Percentiles rank a stretch among this genome's conserved stretches.
Evolutionary conservation across 345 rosid genomes (phyloP).

Genomic region (Lumnitzera littorea): DNA sequence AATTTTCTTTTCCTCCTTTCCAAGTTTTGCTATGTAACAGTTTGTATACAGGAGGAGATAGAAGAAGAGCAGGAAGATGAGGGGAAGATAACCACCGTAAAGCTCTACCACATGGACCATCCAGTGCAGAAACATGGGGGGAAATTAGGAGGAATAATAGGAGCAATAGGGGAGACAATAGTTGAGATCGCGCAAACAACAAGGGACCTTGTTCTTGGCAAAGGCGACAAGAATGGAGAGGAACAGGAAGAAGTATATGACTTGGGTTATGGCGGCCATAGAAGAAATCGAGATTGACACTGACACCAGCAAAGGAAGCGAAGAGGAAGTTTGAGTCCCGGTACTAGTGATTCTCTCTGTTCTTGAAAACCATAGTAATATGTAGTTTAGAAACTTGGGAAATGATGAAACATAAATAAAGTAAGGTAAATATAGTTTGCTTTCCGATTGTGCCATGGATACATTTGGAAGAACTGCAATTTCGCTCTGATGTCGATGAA

Average conservation of each 20-base stretch:
- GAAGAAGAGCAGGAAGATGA: neutral
- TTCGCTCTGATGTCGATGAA: no score
- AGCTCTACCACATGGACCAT: constrained; percentile 30
- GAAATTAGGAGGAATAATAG: constrained; percentile 34
- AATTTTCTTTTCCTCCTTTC: no score
- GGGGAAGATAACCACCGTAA: constrained; percentile 20
- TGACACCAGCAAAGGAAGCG: constrained; percentile 10
- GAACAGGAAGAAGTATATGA: neutral
- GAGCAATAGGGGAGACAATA: constrained; percentile 70
- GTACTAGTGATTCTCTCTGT: neutral
- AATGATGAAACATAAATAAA: no score
- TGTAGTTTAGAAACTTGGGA: no score
- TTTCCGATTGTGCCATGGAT: no score
- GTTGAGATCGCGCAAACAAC: constrained; percentile 58
- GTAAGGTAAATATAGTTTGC: no score
- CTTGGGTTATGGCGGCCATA: constrained; percentile 4
- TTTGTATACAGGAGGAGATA: no score
- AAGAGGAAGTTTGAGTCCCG: constrained; percentile 20
- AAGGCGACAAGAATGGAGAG: constrained; percentile 5
- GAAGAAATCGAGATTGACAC: constrained; percentile 10
- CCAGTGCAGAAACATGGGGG: constrained; percentile 38
- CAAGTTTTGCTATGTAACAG: no score
- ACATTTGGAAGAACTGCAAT: no score
- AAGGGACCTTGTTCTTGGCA: constrained; percentile 42
- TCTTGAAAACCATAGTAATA: no score